Conservation (phyloP, 2,329 filamentous ascomycete species). For the Phaeophleospora eucalypticola region DNA sequence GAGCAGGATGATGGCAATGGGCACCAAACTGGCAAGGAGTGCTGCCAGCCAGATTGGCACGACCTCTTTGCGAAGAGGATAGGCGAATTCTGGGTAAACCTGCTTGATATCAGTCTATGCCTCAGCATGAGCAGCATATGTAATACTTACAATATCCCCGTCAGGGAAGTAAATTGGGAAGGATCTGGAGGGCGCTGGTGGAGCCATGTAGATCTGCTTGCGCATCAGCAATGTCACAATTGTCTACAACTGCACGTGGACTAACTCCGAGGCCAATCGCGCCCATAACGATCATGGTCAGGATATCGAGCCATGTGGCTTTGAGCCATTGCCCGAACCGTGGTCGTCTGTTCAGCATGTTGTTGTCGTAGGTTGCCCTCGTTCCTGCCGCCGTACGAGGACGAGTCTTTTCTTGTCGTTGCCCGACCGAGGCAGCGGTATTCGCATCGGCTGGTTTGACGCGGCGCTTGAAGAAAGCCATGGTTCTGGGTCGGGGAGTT, state of each 20-base stretch:
- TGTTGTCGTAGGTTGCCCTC: neutral
- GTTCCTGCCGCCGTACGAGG: neutral
- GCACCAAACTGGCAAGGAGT: slow-evolving; percentile 60
- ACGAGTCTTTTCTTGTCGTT: slow-evolving; percentile 1
- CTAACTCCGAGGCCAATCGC: neutral
- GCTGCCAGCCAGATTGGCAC: slow-evolving; percentile 68
- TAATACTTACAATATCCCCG: neutral
- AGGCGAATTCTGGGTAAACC: slow-evolving; percentile 63
- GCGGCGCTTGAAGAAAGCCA: slow-evolving; percentile 37
- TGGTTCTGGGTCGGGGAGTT: neutral
- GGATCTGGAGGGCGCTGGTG: neutral
- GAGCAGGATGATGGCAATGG: slow-evolving; percentile 60
- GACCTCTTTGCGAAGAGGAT: slow-evolving; percentile 66
- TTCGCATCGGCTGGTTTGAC: slow-evolving; percentile 33
- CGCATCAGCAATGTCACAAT: neutral
- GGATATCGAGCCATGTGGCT: neutral
- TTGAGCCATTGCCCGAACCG: neutral
- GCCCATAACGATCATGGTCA: neutral
- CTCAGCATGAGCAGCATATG: slow-evolving; percentile 2
- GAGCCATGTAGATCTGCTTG: neutral
- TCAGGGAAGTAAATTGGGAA: slow-evolving; percentile 1
- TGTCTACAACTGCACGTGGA: neutral
- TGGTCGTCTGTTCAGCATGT: neutral
- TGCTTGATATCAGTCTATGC: no score
- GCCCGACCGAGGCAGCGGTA: slow-evolving; percentile 30